Evolutionary conservation across 1,284 basidiomycete genomes (phyloP).

Genomic region (Amylostereum areolatum): DNA sequence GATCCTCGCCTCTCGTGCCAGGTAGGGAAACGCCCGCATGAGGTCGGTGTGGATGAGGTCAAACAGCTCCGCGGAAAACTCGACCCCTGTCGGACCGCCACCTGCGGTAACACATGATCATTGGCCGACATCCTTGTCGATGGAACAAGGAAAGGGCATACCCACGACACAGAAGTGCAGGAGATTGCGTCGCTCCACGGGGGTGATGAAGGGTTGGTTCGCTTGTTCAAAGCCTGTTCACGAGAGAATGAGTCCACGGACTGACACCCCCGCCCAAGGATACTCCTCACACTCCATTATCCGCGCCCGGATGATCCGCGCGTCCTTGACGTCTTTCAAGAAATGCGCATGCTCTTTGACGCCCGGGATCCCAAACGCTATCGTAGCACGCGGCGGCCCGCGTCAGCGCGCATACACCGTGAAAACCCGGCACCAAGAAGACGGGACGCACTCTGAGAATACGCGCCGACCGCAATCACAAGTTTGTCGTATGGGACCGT

Average conservation of each 20-base stretch:
- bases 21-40: slow-evolving; percentile 53
- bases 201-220: slow-evolving; percentile 62
- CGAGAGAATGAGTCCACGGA: no score
- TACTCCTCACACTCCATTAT: slow-evolving; percentile 61
- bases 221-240: slow-evolving; percentile 71
- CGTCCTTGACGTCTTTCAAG: slow-evolving; percentile 79
- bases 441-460: slow-evolving; percentile 63
- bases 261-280: no score
- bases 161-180: slow-evolving; percentile 82
- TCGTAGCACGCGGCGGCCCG: neutral
- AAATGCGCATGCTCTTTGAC: slow-evolving; percentile 79
- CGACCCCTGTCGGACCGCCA: slow-evolving; percentile 76
- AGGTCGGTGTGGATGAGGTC: slow-evolving; percentile 81
- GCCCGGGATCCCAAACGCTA: slow-evolving; percentile 60
- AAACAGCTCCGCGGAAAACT: slow-evolving; percentile 83
- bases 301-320: slow-evolving; percentile 70
- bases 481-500: slow-evolving; percentile 73
- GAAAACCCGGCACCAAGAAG: slow-evolving; percentile 9
- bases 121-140: neutral
- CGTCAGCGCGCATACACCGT: neutral
- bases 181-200: slow-evolving; percentile 59
- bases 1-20: slow-evolving; percentile 61
- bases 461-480: slow-evolving; percentile 80
- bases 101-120: slow-evolving; percentile 26
- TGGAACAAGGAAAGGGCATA: slow-evolving; percentile 13